Evolutionary conservation across 176 grass and related monocot genomes (phyloP).

Genomic region (Poa pratensis): DNA sequence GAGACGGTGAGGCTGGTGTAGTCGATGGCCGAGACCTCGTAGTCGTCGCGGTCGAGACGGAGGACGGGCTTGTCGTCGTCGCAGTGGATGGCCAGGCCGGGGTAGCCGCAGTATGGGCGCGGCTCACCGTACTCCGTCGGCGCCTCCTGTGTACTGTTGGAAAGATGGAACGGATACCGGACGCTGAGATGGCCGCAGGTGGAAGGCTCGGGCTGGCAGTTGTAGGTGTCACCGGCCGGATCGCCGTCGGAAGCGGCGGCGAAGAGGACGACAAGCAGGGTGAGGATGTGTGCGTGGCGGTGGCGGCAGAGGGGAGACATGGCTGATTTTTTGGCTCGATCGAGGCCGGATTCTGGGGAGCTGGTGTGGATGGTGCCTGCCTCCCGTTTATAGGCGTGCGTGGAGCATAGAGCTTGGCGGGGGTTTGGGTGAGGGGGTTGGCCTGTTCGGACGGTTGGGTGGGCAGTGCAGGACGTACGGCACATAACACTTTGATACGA

Average conservation of each 20-base stretch:
- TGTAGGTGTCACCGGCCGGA: background rate
- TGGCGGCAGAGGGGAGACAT: conserved; percentile 33
- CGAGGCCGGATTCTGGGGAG: background rate
- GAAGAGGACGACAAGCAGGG: conserved; percentile 13
- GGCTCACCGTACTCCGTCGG: background rate
- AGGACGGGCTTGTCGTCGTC: conserved; percentile 31
- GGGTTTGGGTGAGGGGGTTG: conserved; percentile 31
- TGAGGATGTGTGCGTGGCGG: background rate
- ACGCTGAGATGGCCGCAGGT: conserved; percentile 51
- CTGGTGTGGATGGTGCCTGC: conserved; percentile 15
- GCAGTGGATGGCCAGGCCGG: conserved; percentile 43
- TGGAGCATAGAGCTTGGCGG: background rate
- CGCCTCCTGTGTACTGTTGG: background rate
- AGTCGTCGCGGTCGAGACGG: background rate
- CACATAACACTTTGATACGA: background rate
- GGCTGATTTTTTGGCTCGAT: background rate
- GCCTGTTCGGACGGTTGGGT: conserved; percentile 20
- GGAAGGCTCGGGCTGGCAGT: conserved; percentile 32
- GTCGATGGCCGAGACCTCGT: conserved; percentile 46
- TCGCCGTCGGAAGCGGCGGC: background rate
- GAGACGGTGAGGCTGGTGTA: conserved; percentile 36
- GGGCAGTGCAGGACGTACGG: conserved; percentile 10
- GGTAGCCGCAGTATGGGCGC: conserved; percentile 49
- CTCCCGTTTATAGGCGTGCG: background rate
- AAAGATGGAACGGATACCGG: conserved; percentile 55